Base-by-base conservation (phyloP, 148 eudicot species). In the Fagopyrum tataricum region DNA sequence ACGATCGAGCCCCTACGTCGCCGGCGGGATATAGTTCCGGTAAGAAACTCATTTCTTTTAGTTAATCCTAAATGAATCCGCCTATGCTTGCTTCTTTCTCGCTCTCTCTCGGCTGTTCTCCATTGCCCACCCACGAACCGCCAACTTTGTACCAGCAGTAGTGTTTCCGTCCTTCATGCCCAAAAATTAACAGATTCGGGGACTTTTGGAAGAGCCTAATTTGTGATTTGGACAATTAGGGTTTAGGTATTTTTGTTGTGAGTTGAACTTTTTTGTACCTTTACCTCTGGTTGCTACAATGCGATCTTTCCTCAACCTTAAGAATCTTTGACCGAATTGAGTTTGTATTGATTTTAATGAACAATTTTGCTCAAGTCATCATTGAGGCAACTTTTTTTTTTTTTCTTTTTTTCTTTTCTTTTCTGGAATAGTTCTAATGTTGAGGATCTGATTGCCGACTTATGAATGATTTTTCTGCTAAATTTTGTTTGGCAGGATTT, bases 401-500 rank as follows among this genome's bases (percentile, higher is more conserved):
- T 48, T 31, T 48, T 48, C 15, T 48, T 48, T 48, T 31, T n/a
- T n/a, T n/a, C n/a, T n/a, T n/a, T 48, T 48, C 15, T 48, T 48
- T 48, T 31, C 37, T 7, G 7, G 52, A 7, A 48, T 1, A 10
- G 52, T 48, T 48, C 52, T 8, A 48, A 48, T 48, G 15, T 31
- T 31, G 37, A 31, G 37, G 23, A 6, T 53, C 24, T 7, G 21
- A 11, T 53, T 18, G 59, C 18, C 59, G 1, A 5, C 9, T 23
- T 1, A 23, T 58, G 40, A 4, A 10, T 55, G 11, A 55, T 26
- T 17, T 26, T 24, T 31, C 41, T 26, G 37, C 11, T 24, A 12
- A 61, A 31, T 21, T 31, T 31, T 8, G 21, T 55, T 24, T 61
- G 67, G 67, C 67, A 61, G 67, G 67, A 37, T 15, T 64, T 64